phyloP scores from a whole-genome alignment of 164 flowering plant genomes.

The Vitis labrusca region DNA sequence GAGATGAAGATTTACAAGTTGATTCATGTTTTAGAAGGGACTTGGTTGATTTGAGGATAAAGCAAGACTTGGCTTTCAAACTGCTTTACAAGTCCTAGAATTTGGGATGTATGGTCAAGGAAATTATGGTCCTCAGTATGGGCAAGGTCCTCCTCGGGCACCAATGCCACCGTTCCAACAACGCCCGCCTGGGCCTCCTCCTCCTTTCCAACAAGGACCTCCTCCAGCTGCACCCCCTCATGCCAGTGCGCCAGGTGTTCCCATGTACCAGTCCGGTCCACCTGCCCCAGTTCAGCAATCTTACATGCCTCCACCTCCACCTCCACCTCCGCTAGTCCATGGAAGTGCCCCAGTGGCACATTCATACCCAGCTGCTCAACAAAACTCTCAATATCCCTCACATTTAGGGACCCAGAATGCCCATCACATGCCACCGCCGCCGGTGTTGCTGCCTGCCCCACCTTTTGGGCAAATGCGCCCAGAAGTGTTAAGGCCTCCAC shows the following conservation, averaged over 20 bases:
- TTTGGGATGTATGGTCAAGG: conserved; percentile 53
- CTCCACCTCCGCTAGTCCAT: conserved; percentile 14
- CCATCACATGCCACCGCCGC: conserved; percentile 19
- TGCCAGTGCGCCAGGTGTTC: conserved; percentile 21
- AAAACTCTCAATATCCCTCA: conserved; percentile 23
- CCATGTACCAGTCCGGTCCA: conserved; percentile 19
- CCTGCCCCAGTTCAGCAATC: conserved; percentile 24
- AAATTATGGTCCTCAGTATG: conserved; percentile 36
- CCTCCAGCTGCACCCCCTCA: conserved; percentile 12
- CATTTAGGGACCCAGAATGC: conserved; percentile 26
- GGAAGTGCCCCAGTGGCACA: conserved; percentile 19
- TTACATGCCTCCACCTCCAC: conserved; percentile 18
- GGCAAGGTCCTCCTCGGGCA: conserved; percentile 34
- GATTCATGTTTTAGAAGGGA: too few relatives aligned
- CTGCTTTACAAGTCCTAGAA: not conserved
- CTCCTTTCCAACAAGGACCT: conserved; percentile 31
- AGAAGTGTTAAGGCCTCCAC: conserved; percentile 18
- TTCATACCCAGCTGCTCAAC: conserved; percentile 29
- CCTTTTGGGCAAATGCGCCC: conserved; percentile 23
- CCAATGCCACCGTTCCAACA: conserved; percentile 27
- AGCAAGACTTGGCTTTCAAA: not conserved
- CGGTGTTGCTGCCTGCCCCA: conserved; percentile 3
- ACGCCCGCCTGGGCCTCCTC: conserved; percentile 21
- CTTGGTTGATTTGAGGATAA: too few relatives aligned
- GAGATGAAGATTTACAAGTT: too few relatives aligned